Conservation (phyloP, 73 alveolate genomes). For the Tetrahymena elliotti region DNA sequence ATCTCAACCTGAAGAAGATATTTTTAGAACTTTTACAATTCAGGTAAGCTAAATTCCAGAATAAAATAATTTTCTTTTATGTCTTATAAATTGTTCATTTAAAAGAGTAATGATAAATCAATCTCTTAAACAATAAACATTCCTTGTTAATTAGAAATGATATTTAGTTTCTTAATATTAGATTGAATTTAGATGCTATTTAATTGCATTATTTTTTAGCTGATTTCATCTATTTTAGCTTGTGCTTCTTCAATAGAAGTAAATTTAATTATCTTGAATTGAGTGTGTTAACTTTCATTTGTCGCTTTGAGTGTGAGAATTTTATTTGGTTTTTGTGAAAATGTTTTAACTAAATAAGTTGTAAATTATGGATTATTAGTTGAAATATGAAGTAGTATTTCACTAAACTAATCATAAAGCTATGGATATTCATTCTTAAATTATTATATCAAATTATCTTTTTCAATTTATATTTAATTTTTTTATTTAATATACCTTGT, state of each 20-base stretch:
- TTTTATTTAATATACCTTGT: background rate
- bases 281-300: background rate
- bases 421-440: background rate
- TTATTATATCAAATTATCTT: background rate
- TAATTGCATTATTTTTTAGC: too few relatives aligned
- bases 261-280: too few relatives aligned
- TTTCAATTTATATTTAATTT: too few relatives aligned
- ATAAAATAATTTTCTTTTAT: too few relatives aligned
- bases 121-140: background rate
- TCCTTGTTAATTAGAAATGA: background rate
- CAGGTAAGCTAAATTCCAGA: background rate
- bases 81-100: background rate
- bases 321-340: too few relatives aligned
- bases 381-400: too few relatives aligned
- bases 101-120: background rate
- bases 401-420: background rate
- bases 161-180: background rate
- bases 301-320: background rate
- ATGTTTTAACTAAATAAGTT: background rate
- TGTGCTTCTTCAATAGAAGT: background rate
- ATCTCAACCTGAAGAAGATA: background rate
- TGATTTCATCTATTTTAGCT: background rate
- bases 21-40: too few relatives aligned
- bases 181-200: background rate
- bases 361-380: background rate